Base-by-base conservation (phyloP, 2,329 filamentous ascomycete species). In the Tolypocladium guangdongense region DNA sequence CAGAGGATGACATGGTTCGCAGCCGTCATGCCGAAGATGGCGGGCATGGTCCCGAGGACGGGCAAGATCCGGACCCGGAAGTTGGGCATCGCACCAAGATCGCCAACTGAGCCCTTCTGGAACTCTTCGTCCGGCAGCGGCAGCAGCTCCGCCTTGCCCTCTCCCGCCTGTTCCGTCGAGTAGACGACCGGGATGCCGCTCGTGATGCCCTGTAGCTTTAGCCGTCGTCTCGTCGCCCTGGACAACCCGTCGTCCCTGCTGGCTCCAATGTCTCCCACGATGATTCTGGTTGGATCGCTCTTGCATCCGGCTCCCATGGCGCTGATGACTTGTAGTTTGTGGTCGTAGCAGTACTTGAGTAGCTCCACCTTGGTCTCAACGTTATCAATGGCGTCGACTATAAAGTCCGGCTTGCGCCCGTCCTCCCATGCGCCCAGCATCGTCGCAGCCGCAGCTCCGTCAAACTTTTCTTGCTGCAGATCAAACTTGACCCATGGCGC, bases 351-450 rank as follows among this genome's bases (percentile, higher is more conserved):
- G 71, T 95, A 95, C 63, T 90, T 84, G 41, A 99, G 76, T 52
- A 99, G 74, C 20, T 86, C 87, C 3, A 99, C 92, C 73, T 99
- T 99, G 52, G 90, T 95, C 51, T 96, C 89, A 57, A 99, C 97
- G 66, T 99, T 97, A 70, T 99, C 93, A 60, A 99, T 99, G 24
- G 92, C 95, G 70, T 99, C 93, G 37, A 99, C 82, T n/a, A 99
- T 83, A 64, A 86, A 99, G 62, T 92, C 86, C 1, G 91, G 90
- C 62, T 78, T 78, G 64, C 78, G 80, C 18, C 75, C 82, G 6
- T 70, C 75, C 43, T 72, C 70, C 84, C 89, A 90, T 0, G 81
- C 75, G 0, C 74, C 81, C 43, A 99, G 74, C 57, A 96, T 74
- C 12, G 71, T 66, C 7, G 80, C 78, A 0, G 90, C 90, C 11